Percentiles rank a stretch among this genome's conserved stretches.
These are phyloP conservation scores for Aspergillus hancockii DNA, from an alignment of 495 filamentous ascomycete genomes.

Conservation along the genomic window DNA sequence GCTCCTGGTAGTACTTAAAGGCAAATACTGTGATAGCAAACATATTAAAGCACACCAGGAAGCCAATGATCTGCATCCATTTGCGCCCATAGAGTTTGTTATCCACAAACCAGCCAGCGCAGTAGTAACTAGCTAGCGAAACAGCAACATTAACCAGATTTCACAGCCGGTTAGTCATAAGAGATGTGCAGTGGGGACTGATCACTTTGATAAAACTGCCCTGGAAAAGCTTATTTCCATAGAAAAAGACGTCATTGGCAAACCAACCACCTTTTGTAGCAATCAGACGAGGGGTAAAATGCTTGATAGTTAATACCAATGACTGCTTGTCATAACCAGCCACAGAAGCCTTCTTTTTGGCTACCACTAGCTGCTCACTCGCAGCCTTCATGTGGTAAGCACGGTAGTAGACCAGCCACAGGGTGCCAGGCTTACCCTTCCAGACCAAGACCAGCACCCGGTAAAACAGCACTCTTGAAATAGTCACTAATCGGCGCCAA, in stretches of 20 bases:
- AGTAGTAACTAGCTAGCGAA: constrained; percentile 80
- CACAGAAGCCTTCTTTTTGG: constrained; percentile 81
- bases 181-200: constrained; percentile 56
- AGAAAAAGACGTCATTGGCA: constrained; percentile 94
- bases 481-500: constrained; percentile 77
- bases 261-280: constrained; percentile 86
- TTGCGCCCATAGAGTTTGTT: constrained; percentile 92
- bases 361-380: constrained; percentile 68
- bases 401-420: constrained; percentile 93
- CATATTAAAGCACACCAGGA: constrained; percentile 81
- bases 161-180: constrained; percentile 87
- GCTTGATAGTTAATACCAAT: constrained; percentile 69
- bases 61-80: constrained; percentile 88
- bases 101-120: constrained; percentile 77
- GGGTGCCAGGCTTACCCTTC: constrained; percentile 69
- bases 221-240: constrained; percentile 97
- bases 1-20: constrained; percentile 71
- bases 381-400: constrained; percentile 81
- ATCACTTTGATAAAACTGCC: constrained; percentile 79
- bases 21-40: constrained; percentile 84
- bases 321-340: constrained; percentile 85
- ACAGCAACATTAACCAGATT: constrained; percentile 84
- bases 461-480: constrained; percentile 81
- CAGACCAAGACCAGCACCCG: constrained; percentile 82
- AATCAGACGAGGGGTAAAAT: constrained; percentile 81